These are phyloP conservation scores for Coemansia sp. DNA, from an alignment of 192 early-diverging fungal genomes.

Conservation along the genomic window DNA sequence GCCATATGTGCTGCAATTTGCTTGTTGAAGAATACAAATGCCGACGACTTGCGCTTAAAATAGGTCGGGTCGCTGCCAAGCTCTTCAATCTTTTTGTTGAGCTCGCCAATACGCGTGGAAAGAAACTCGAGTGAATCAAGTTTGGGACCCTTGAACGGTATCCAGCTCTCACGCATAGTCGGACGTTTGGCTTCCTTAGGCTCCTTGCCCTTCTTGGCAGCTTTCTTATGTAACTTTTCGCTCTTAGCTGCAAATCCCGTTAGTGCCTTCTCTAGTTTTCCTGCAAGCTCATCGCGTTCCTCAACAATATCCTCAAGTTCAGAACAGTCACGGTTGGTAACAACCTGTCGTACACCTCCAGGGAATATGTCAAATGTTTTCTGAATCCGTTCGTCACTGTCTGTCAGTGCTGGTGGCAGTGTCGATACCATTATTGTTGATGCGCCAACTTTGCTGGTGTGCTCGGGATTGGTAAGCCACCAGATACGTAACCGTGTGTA, in stretches of 20 bases:
- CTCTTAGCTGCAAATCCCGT: conserved; percentile 56
- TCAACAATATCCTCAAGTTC: conserved; percentile 57
- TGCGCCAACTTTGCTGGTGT: conserved; percentile 56
- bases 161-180: conserved; percentile 50
- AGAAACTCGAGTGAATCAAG: conserved; percentile 61
- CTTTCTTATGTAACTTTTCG: conserved; percentile 49
- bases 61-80: conserved; percentile 33
- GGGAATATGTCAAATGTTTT: conserved; percentile 66
- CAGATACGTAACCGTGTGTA: conserved; percentile 69
- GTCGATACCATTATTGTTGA: conserved; percentile 74
- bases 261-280: conserved; percentile 58
- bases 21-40: conserved; percentile 84
- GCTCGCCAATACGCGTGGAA: conserved; percentile 38
- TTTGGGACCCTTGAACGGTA: conserved; percentile 61
- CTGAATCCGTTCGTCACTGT: conserved; percentile 51
- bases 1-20: conserved; percentile 83
- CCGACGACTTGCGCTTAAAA: conserved; percentile 63
- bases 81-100: conserved; percentile 51
- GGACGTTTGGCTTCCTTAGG: conserved; percentile 55
- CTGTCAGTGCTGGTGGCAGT: conserved; percentile 65
- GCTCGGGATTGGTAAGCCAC: conserved; percentile 59
- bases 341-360: conserved; percentile 70
- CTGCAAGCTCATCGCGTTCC: conserved; percentile 57
- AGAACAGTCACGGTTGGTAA: conserved; percentile 65
- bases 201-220: conserved; percentile 23